Conservation (phyloP, 2,329 filamentous ascomycete species). For the Neofusicoccum parvum region DNA sequence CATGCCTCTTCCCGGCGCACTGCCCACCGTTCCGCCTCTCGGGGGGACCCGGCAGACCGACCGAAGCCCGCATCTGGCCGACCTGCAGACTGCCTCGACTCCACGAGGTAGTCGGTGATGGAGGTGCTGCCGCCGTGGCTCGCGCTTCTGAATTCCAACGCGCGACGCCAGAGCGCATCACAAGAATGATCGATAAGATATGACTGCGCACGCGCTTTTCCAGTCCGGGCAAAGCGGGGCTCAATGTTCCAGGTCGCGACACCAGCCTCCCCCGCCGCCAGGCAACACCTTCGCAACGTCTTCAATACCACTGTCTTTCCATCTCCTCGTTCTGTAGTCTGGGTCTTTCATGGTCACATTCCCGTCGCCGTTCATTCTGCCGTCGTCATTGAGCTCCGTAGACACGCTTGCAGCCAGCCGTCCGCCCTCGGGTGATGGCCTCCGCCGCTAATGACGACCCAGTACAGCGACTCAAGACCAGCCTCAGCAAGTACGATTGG, state of each 20-base stretch:
- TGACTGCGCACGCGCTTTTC: slow-evolving; percentile 5
- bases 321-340: background rate
- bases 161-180: no score
- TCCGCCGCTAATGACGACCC: slow-evolving; percentile 10
- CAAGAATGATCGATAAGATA: background rate
- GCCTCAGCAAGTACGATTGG: slow-evolving; percentile 9
- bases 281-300: background rate
- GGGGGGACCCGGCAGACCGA: no score
- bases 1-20: background rate
- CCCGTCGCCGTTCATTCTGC: background rate
- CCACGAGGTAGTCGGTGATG: no score
- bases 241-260: slow-evolving; percentile 5
- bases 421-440: slow-evolving; percentile 17
- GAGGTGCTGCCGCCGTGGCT: no score
- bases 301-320: background rate
- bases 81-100: no score
- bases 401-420: background rate
- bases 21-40: no score
- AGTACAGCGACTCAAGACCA: slow-evolving; percentile 13
- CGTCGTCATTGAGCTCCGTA: background rate
- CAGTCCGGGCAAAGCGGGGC: slow-evolving; percentile 3
- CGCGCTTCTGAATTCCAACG: no score
- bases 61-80: no score
- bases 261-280: slow-evolving; percentile 11
- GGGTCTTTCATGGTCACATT: background rate